These are phyloP conservation scores for Neurospora sp. DNA, from an alignment of 495 filamentous ascomycete species.

Conservation along the genomic window DNA sequence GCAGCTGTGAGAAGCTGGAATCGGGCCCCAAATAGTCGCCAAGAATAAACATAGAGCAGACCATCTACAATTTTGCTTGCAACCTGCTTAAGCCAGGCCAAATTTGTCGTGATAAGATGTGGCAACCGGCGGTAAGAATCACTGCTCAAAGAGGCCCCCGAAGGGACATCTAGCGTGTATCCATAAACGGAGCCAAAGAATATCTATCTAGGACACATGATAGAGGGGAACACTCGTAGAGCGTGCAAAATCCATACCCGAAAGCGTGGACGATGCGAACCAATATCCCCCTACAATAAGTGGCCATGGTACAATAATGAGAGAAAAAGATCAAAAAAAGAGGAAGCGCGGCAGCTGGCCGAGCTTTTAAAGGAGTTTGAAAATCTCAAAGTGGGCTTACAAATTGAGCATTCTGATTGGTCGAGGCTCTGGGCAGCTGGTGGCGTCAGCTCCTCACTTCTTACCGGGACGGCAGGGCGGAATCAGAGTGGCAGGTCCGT, in stretches of 20 bases:
- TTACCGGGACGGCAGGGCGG: neutral
- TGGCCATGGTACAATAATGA: conserved; percentile 55
- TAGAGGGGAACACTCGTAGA: conserved; percentile 48
- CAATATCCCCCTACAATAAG: conserved; percentile 75
- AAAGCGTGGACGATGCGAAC: conserved; percentile 15
- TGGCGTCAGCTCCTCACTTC: neutral
- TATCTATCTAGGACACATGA: conserved; percentile 49
- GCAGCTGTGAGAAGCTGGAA: neutral
- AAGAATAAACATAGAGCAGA: neutral
- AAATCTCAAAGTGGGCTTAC: conserved; percentile 8
- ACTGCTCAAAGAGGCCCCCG: conserved; percentile 34
- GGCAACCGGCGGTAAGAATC: conserved; percentile 54
- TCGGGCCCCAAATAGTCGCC: neutral
- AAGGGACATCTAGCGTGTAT: conserved; percentile 43
- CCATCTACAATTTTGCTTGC: neutral
- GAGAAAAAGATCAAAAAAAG: conserved; percentile 28
- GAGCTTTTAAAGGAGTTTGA: conserved; percentile 10
- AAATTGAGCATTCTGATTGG: conserved; percentile 19
- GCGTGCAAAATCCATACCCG: neutral
- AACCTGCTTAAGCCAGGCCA: neutral
- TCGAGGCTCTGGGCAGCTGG: neutral
- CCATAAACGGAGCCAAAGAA: conserved; percentile 45
- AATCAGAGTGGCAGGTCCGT: neutral
- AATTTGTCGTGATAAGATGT: conserved; percentile 24
- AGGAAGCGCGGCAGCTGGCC: conserved; percentile 4